Conservation (phyloP, 1,139 yeast genomes). For the Petasospora fabianii region DNA sequence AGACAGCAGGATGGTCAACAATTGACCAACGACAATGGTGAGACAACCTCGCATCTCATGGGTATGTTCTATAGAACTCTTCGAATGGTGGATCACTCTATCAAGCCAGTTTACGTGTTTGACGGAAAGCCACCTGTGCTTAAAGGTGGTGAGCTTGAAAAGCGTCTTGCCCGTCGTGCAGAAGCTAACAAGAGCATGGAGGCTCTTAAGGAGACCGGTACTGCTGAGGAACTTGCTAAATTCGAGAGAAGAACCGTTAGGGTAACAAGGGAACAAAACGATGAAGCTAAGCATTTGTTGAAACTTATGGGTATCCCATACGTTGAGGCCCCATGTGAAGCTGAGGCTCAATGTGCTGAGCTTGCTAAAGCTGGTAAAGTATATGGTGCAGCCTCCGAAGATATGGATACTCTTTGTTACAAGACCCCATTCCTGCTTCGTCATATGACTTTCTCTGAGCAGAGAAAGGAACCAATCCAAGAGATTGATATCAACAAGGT, state of each 20-base stretch:
- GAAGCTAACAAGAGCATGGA: conserved; percentile 77
- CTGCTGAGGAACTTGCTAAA: conserved; percentile 69
- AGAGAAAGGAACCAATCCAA: conserved; percentile 86
- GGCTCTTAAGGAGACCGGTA: conserved; percentile 73
- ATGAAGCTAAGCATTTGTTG: conserved; percentile 80
- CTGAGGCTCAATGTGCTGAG: conserved; percentile 98
- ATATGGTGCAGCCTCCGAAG: conserved; percentile 97
- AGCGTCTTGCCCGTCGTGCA: conserved; percentile 74
- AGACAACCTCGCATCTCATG: conserved; percentile 91
- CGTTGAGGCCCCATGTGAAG: conserved; percentile 94
- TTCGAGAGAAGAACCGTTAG: conserved; percentile 85
- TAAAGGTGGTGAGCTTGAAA: conserved; percentile 90
- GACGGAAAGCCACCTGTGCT: conserved; percentile 88
- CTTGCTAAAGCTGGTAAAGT: conserved; percentile 85
- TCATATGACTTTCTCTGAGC: conserved; percentile 91
- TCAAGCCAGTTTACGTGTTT: conserved; percentile 93
- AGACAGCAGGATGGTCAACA: conserved; percentile 97
- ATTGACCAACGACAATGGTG: conserved; percentile 82
- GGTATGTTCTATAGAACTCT: conserved; percentile 94
- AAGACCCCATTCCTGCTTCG: conserved; percentile 79
- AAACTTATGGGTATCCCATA: conserved; percentile 92
- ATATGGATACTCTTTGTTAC: conserved; percentile 97
- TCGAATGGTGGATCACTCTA: conserved; percentile 82
- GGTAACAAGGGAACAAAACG: conserved; percentile 87
- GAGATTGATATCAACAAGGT: conserved; percentile 72